Evolutionary conservation across 1,284 basidiomycete species (phyloP).

Genomic region (Ustilago bromivora): DNA sequence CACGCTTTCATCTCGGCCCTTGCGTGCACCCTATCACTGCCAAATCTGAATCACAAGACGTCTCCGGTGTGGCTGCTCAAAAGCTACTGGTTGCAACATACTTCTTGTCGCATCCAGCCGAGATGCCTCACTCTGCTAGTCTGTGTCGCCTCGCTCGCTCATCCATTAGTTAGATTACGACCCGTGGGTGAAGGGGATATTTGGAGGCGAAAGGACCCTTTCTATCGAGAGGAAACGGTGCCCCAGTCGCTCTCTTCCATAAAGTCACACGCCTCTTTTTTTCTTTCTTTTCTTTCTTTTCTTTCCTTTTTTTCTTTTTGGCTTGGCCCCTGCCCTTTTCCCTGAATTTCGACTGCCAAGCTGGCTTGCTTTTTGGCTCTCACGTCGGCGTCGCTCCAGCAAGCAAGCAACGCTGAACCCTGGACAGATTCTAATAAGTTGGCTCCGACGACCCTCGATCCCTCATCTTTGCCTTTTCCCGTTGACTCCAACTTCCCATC

Average conservation of each 20-base stretch:
- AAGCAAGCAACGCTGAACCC: conserved; percentile 14
- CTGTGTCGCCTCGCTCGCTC: background rate
- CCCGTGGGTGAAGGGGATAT: conserved; percentile 13
- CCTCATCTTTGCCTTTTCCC: background rate
- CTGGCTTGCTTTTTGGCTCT: background rate
- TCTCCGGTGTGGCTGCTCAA: background rate
- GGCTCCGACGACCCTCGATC: background rate
- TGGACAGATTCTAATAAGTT: conserved; percentile 2
- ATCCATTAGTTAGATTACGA: background rate
- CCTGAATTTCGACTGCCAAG: background rate
- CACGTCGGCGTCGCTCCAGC: conserved; percentile 1
- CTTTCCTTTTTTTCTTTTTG: background rate
- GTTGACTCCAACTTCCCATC: background rate
- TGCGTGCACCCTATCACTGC: background rate
- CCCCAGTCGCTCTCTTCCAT: conserved; percentile 3
- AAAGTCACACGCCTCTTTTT: conserved; percentile 22
- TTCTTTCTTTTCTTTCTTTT: background rate
- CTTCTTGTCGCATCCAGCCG: background rate
- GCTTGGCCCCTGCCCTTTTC: conserved; percentile 2
- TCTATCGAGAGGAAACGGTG: too few species aligned
- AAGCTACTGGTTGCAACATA: background rate
- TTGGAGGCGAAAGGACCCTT: background rate
- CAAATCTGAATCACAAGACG: background rate
- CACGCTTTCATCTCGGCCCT: background rate
- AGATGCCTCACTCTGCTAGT: background rate